phyloP scores from a whole-genome alignment of 1,284 basidiomycete species.

The Microbotryomycetes sp. region DNA sequence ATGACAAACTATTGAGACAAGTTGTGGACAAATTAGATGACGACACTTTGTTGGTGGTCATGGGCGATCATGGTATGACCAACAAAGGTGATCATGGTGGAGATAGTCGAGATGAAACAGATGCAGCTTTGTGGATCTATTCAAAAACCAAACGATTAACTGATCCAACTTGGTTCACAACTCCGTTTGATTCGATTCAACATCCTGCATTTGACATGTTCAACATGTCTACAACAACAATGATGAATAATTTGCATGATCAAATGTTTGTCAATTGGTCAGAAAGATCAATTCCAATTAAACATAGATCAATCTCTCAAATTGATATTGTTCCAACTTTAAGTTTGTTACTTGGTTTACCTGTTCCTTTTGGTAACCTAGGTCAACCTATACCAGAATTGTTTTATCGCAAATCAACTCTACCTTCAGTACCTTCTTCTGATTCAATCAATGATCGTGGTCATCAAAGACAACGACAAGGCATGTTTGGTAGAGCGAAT shows the following conservation, averaged over 20 bases:
- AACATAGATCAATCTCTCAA: constrained; percentile 69
- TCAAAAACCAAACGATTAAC: constrained; percentile 48
- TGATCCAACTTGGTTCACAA: constrained; percentile 26
- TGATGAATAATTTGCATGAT: constrained; percentile 22
- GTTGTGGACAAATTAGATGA: constrained; percentile 63
- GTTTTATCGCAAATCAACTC: constrained; percentile 48
- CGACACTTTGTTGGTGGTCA: constrained; percentile 79
- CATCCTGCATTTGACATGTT: constrained; percentile 18
- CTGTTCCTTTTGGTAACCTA: constrained; percentile 92
- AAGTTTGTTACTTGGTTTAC: constrained; percentile 82
- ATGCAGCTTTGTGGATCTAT: constrained; percentile 86
- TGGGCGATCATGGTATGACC: constrained; percentile 99
- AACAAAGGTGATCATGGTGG: constrained; percentile 91
- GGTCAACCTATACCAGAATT: constrained; percentile 86
- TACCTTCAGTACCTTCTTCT: constrained; percentile 18
- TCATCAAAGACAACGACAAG: constrained; percentile 10
- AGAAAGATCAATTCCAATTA: constrained; percentile 36
- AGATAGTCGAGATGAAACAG: constrained; percentile 78
- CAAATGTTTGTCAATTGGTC: constrained; percentile 16
- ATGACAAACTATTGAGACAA: constrained; percentile 68
- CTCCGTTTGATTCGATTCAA: not conserved
- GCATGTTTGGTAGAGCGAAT: constrained; percentile 8
- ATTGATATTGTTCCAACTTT: constrained; percentile 90
- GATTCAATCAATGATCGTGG: not conserved
- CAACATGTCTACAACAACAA: not conserved